Evolutionary conservation across 73 alveolate species (phyloP), one percentile per base, ranked within the genome.

Genomic region (Paramecium sexaurelia): DNA sequence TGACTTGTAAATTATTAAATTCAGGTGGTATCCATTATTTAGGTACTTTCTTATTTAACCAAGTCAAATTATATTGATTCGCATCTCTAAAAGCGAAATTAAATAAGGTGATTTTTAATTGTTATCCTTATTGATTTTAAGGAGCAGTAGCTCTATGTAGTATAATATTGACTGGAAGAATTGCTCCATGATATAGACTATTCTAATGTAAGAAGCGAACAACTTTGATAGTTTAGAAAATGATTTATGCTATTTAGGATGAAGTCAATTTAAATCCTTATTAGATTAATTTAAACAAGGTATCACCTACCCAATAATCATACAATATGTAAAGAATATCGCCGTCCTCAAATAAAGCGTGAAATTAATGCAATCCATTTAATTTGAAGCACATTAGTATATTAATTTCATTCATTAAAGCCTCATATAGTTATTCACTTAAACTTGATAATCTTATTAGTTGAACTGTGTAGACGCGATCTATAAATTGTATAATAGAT

Each of bases 261-360:
- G 68, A 13, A 4, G 43, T 78, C n/a, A 78, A 22, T 43, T 43
- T 37, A 19, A 78, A 41, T 3, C 90, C 90, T 41, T 41, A 4
- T 43, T 78, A 24, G 1, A 78, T 19, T n/a, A 78, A 17, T 22
- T 45, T 78, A 39, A 13, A 78, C 8, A 78, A 22, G 2, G 90
- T 41, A 78, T 78, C 87, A 10, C 90, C 90, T 10, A 45, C 73
- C 90, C 90, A 78, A 41, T 41, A 78, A 3, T 78, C 90, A 78
- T 78, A 78, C 11, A 78, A n/a, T 19, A 78, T 78, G 15, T 41
- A 78, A 5, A 78, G 29, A 7, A 78, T 26, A 24, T 78, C 90
- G 0, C 39, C 68, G 8, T 78, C 90, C 6, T 78, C 68, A 39
- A 78, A 78, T 7, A 78, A 8, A 1, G 90, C 90, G 20, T 78